Base-by-base conservation (phyloP, 1,139 yeast genomes). In the Saccharomyces hybrid region DNA sequence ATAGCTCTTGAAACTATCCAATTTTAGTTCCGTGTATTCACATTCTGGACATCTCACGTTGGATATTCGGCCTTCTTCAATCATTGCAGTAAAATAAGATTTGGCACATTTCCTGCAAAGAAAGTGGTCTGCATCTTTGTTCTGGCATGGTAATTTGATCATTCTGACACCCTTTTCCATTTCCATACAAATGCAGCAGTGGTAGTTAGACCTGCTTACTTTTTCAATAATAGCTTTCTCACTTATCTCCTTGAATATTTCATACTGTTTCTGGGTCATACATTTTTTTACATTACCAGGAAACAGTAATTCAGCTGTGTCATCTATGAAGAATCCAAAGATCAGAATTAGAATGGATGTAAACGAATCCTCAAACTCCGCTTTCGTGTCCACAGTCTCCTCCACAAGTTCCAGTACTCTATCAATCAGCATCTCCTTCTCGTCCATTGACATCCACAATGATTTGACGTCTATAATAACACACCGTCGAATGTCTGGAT, bases 31-130 rank as follows among this genome's bases (percentile, higher is more conserved):
- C 21, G 65, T 60, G 48, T 73, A 80, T 38, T 73, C 75, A 59
- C 75, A 79, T 50, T 80, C 76, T 0, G 89, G 88, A 62, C 90
- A 84, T 59, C 81, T 82, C 0, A 84, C 74, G 53, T 73, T 78
- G 14, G 75, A 75, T 2, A 82, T 74, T 38, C 79, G 80, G 0
- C 87, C 88, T 19, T 76, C 71, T 1, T 66, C 65, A 14, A 84
- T 81, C 53, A 74, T 69, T 2, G 77, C 70, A 0, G 67, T 58
- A 58, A 78, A 81, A 62, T 78, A 84, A 8, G 74, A 78, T 12
- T 56, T 57, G 2, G 83, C 67, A 61, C 90, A 84, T 1, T 57
- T 55, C 46, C 72, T 73, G 62, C 90, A 84, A 57, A 82, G 80
- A 0, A 73, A 72, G 63, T 84, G 89, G 7, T 26, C 51, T 4